These are phyloP conservation scores for Ophiobolus disseminans DNA, from an alignment of 2,329 filamentous ascomycete species.

Conservation along the genomic window DNA sequence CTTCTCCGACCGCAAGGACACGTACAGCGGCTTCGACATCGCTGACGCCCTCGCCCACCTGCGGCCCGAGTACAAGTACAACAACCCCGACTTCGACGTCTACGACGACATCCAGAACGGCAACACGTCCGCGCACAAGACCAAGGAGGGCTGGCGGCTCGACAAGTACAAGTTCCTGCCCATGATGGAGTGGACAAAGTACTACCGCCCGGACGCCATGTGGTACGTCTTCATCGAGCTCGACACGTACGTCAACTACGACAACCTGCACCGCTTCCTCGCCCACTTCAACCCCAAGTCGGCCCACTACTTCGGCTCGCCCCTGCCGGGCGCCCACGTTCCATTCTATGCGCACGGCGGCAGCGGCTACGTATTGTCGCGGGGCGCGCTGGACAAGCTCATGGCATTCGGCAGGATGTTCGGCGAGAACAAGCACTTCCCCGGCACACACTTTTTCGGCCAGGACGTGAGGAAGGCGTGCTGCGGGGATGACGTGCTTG, in stretches of 20 bases:
- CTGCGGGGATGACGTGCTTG: slow-evolving; percentile 50
- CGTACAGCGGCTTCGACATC: slow-evolving; percentile 58
- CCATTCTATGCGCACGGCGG: slow-evolving; percentile 53
- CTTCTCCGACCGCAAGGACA: slow-evolving; percentile 65
- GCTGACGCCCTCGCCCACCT: slow-evolving; percentile 56
- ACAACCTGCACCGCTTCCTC: slow-evolving; percentile 51
- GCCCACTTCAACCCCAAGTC: slow-evolving; percentile 44
- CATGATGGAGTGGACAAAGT: slow-evolving; percentile 59
- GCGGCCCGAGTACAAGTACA: slow-evolving; percentile 46
- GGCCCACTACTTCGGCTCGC: slow-evolving; percentile 51
- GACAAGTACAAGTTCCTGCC: slow-evolving; percentile 67
- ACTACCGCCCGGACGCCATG: slow-evolving; percentile 38
- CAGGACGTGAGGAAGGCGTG: slow-evolving; percentile 42
- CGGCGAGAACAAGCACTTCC: slow-evolving; percentile 39
- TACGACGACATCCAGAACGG: slow-evolving; percentile 56
- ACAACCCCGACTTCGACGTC: slow-evolving; percentile 59
- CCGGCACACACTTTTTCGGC: slow-evolving; percentile 47
- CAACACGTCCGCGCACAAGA: slow-evolving; percentile 50
- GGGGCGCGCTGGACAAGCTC: slow-evolving; percentile 58
- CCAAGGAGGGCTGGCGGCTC: slow-evolving; percentile 60
- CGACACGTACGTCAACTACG: slow-evolving; percentile 50
- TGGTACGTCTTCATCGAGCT: slow-evolving; percentile 50
- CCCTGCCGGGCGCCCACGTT: slow-evolving; percentile 38
- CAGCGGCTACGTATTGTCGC: slow-evolving; percentile 53
- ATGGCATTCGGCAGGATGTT: slow-evolving; percentile 49